Evolutionary conservation across 1,284 basidiomycete species (phyloP).

Genomic region (Marasmius tenuissimus): DNA sequence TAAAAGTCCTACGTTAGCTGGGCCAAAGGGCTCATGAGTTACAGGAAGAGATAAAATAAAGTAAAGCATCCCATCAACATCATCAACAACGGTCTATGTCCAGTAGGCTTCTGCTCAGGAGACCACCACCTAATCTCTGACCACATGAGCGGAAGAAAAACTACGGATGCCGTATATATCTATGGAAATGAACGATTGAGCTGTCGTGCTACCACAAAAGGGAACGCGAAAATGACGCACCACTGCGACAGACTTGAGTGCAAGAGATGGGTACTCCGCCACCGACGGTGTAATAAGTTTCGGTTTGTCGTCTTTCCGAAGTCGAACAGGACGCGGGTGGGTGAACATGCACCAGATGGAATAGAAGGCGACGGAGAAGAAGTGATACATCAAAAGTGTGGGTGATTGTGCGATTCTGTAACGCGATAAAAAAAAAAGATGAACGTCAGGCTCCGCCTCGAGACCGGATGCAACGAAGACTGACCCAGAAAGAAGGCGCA

Average conservation of each 20-base stretch:
- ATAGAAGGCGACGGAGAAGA: constrained; percentile 95
- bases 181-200: constrained; percentile 36
- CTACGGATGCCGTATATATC: constrained; percentile 88
- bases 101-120: constrained; percentile 9
- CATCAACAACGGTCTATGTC: neutral
- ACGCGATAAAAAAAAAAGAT: no score
- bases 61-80: neutral
- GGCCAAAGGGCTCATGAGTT: no score
- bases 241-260: constrained; percentile 42
- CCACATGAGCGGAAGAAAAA: constrained; percentile 86
- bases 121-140: constrained; percentile 70
- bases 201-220: constrained; percentile 5
- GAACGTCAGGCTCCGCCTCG: no score
- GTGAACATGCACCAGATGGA: constrained; percentile 87
- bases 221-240: constrained; percentile 44
- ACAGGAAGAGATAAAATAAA: neutral
- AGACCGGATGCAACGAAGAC: constrained; percentile 29
- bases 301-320: constrained; percentile 15
- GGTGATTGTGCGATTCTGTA: constrained; percentile 69
- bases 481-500: constrained; percentile 83
- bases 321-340: constrained; percentile 46
- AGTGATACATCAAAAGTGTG: constrained; percentile 82
- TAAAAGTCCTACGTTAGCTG: no score
- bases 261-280: constrained; percentile 44
- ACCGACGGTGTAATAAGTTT: constrained; percentile 27